Conservation (phyloP, 805 yeast genomes). For the Lipomyces yamanashiensis region DNA sequence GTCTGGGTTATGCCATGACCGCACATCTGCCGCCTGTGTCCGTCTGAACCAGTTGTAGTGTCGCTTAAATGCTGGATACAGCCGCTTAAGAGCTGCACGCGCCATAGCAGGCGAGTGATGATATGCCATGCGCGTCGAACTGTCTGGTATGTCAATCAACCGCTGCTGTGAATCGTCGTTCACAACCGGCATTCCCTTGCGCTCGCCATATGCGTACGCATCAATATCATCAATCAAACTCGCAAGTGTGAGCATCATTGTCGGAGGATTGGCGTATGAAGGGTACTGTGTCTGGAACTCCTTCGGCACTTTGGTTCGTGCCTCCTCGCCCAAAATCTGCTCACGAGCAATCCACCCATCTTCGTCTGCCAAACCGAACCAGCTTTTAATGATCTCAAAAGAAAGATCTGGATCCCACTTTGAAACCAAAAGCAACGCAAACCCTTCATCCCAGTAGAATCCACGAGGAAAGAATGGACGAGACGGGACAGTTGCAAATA, state of each 20-base stretch:
- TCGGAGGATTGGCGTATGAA: slow-evolving; percentile 93
- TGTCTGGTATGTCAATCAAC: slow-evolving; percentile 5
- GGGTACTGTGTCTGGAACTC: slow-evolving; percentile 88
- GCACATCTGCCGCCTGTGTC: slow-evolving; percentile 76
- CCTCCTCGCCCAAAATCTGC: slow-evolving; percentile 89
- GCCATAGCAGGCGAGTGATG: slow-evolving; percentile 55
- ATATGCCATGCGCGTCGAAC: slow-evolving; percentile 51
- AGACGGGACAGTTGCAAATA: slow-evolving; percentile 87
- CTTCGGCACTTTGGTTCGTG: slow-evolving; percentile 81
- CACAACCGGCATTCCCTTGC: slow-evolving; percentile 14
- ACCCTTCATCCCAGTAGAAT: slow-evolving; percentile 98
- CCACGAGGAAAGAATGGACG: slow-evolving; percentile 96
- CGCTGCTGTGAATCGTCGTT: slow-evolving; percentile 13
- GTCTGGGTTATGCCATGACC: slow-evolving; percentile 65
- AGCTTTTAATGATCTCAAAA: slow-evolving; percentile 70
- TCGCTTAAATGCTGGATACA: slow-evolving; percentile 74
- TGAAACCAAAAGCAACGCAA: slow-evolving; percentile 80
- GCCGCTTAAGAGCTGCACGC: slow-evolving; percentile 50
- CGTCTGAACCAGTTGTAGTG: slow-evolving; percentile 86
- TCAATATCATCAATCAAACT: slow-evolving; percentile 34
- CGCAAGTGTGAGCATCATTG: slow-evolving; percentile 62
- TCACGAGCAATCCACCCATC: slow-evolving; percentile 98
- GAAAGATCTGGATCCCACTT: slow-evolving; percentile 61
- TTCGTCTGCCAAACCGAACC: slow-evolving; percentile 85
- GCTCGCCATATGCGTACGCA: slow-evolving; percentile 3